Evolutionary conservation across 1,284 basidiomycete species (phyloP), one percentile per base, ranked within the genome.

Genomic region (Porphyrellus sp.): DNA sequence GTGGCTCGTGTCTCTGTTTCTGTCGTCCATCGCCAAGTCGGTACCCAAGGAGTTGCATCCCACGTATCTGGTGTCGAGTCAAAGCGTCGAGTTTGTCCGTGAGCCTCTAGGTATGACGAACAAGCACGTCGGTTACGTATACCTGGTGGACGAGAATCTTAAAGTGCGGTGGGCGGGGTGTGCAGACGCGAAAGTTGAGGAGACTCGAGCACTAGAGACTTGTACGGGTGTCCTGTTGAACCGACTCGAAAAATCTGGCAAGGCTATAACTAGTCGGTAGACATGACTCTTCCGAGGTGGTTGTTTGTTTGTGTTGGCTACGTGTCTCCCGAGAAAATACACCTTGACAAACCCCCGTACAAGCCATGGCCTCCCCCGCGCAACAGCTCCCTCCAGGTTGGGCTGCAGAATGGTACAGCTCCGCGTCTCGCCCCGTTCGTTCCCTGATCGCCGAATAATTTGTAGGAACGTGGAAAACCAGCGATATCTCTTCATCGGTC

Each of bases 81-180:
- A 89, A 65, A 91, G 85, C 66, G 81, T 91, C 76, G 87, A 90
- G 72, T 89, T 82, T 53, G 71, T 96, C 34, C 81, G 93, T 35
- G 83, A 92, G 57, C 83, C 86, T 2, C 72, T 98, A 43, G 91
- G 91, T 0, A 86, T 97, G 75, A 82, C 84, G 43, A 99, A 98
- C 73, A 89, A 88, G 65, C 86, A 93, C 60, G 83, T 98, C 30
- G 97, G 94, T 4, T 98, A 98, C 65, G 87, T 96, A 11, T 99
- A 90, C 67, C 78, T 99, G 8, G 82, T 98, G 20, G 96, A 98
- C 64, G 81, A 86, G 63, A 82, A 90, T 54, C 72, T 85, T 54
- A 91, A 85, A 68, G 82, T 99, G 46, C 82, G 97, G 18, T 99
- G 96, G 97, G 96, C 91, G 1, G 96, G 85, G 3, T 89, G 92